Evolutionary conservation across 306 rosid genomes (phyloP), one percentile per base, ranked within the genome.

Genomic region (Sindora glabra): DNA sequence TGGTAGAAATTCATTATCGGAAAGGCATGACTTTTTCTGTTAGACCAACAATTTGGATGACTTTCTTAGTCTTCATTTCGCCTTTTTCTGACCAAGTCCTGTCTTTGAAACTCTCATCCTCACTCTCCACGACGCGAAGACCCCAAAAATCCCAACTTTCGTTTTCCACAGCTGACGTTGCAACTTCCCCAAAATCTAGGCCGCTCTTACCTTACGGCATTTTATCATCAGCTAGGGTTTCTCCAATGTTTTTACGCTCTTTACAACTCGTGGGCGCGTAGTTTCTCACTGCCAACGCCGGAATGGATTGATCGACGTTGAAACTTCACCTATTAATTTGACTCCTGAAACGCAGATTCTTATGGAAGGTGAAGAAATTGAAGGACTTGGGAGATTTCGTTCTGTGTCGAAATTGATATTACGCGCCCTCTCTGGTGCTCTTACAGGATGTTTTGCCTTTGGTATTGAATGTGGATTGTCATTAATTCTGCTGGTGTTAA

Each of bases 361-460:
- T 33, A 83, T 79, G 89, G 85, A 75, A 38, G 48, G 46, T 54
- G 58, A 21, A 38, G 63, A 49, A 54, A 46, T 67, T 39, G 50
- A 70, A 60, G 53, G 46, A 29, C 60, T 39, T 45, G 45, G 34
- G 23, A 27, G 69, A 30, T 71, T 73, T 73, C 77, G 67, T 21
- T 60, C 22, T 55, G 25, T 77, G 0, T 63, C 83, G 15, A 79
- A 70, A 36, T 66, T 69, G 44, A 12, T 81, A 46, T 26, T 70
- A 7, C 62, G 65, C 59, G 74, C 75, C 46, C 37, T 81, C 29
- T 83, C 69, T 61, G 71, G 65, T 47, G 71, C 70, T 42, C 83
- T 83, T 45, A 61, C 68, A 0, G 63, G 52, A 3, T 70, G 67
- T 40, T 74, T 79, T 49, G 83, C 89, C 41, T 4, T 70, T 26